Evolutionary conservation across 2,329 filamentous ascomycete genomes (phyloP).

Genomic region (Aureobasidium namibiae): DNA sequence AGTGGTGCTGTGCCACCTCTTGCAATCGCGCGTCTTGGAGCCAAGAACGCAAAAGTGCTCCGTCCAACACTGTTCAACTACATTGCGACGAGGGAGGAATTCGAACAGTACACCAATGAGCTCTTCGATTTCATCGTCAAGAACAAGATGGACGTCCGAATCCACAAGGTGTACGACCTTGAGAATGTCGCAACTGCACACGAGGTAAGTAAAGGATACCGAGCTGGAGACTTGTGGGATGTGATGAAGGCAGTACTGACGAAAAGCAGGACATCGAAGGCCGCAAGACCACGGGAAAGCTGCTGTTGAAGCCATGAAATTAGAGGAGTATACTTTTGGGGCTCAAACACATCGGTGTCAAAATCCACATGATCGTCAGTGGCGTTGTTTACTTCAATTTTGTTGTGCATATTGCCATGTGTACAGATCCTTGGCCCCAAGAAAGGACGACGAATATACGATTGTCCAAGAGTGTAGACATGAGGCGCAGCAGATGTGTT

Average conservation of each 20-base stretch:
- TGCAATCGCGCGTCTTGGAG: constrained; percentile 50
- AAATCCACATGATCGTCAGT: background rate
- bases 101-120: constrained; percentile 61
- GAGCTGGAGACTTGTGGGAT: background rate
- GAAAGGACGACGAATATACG: constrained; percentile 3
- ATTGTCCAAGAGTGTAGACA: background rate
- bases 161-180: constrained; percentile 72
- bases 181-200: constrained; percentile 66
- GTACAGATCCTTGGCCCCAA: constrained; percentile 9
- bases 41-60: constrained; percentile 70
- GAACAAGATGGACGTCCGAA: constrained; percentile 60
- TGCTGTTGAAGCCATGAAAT: constrained; percentile 53
- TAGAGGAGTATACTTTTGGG: background rate
- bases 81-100: constrained; percentile 59
- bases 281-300: constrained; percentile 75
- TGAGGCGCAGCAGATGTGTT: constrained; percentile 5
- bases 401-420: background rate
- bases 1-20: constrained; percentile 69
- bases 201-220: constrained; percentile 28
- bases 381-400: background rate
- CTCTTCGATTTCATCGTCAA: constrained; percentile 64
- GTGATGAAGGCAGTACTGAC: background rate
- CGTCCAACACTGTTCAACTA: constrained; percentile 69
- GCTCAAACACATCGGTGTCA: background rate
- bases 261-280: constrained; percentile 60